Base-by-base conservation (phyloP, 164 flowering plant genomes). In the Magnolia changhungtana region DNA sequence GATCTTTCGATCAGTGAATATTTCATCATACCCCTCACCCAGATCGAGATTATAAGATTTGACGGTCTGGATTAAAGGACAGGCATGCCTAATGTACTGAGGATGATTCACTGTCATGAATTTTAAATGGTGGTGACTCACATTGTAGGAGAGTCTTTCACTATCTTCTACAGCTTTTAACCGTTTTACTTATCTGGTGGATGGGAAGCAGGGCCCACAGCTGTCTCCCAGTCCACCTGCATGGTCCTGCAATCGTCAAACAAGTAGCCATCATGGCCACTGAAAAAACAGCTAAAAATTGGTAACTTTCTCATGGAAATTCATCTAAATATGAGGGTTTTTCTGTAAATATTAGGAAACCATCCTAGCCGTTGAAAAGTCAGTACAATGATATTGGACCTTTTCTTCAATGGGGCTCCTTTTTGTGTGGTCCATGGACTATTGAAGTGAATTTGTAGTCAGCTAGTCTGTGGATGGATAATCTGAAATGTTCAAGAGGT, bases 221-320 rank as follows among this genome's bases (percentile, higher is more conserved):
- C 50, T 68, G 71, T 68, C 71, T 29, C 71, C 71, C 50, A 27
- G 19, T 21, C 29, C 71, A 68, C 71, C 71, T 29, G 71, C 71
- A 68, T 29, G 6, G 45, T 65, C 31, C 49, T 67, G 18, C 29
- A 6, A 18, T 31, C 16, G n/a, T 64, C 67, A 6, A 18, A 68
- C 8, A 3, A 68, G 71, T 31, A 31, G n/a, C 50, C 71, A 68
- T 68, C 71, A 68, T 18, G 8, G n/a, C 71, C 71, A 19, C 29
- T 31, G 49, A 31, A 4, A 24, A 21, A 24, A 55, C 61, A 55
- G 61, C 61, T 55, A 7, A 55, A 55, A 55, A 55, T 55, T 11
- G 27, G 4, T 1, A 2, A 10, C 61, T 55, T 55, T 16, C 61
- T 55, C 61, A 0, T 11, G 5, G 45, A 37, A 37, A 37, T 37